These are phyloP conservation scores for Heterobasidion annosum DNA, from an alignment of 1,284 basidiomycete genomes.

Conservation along the genomic window DNA sequence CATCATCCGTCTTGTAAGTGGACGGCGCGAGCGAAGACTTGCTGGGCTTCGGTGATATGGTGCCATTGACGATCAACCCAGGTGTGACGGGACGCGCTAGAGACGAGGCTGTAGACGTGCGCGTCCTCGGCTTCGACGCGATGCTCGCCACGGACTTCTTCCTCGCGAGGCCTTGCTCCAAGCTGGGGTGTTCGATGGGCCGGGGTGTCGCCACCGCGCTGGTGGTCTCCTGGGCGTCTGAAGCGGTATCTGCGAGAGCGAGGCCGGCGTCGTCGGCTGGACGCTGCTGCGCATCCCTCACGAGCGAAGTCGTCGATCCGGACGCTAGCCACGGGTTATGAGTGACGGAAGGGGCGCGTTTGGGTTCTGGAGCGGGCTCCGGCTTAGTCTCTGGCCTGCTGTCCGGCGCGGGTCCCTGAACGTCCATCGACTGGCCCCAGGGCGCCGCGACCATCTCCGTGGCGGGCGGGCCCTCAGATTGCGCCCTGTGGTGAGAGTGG, in stretches of 20 bases:
- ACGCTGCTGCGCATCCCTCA: not conserved
- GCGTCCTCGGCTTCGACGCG: slow-evolving; percentile 6
- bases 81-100: slow-evolving; percentile 12
- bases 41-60: slow-evolving; percentile 10
- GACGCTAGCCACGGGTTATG: slow-evolving; percentile 2
- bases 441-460: slow-evolving; percentile 6
- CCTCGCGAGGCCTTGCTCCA: not conserved
- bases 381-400: slow-evolving; percentile 20
- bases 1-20: not conserved
- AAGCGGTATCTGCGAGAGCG: not conserved
- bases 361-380: slow-evolving; percentile 1
- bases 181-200: slow-evolving; percentile 12
- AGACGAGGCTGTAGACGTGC: slow-evolving; percentile 13
- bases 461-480: slow-evolving; percentile 3
- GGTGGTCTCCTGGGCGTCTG: not conserved
- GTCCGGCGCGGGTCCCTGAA: slow-evolving; percentile 3
- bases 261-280: not conserved
- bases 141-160: slow-evolving; percentile 10
- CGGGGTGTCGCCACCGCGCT: slow-evolving; percentile 3
- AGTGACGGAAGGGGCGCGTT: not conserved
- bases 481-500: not conserved
- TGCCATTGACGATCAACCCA: slow-evolving; percentile 1
- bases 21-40: slow-evolving; percentile 10
- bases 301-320: not conserved
- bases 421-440: not conserved